Evolutionary conservation across 768 basidiomycete species (phyloP).

Genomic region (Filobasidium floriforme): DNA sequence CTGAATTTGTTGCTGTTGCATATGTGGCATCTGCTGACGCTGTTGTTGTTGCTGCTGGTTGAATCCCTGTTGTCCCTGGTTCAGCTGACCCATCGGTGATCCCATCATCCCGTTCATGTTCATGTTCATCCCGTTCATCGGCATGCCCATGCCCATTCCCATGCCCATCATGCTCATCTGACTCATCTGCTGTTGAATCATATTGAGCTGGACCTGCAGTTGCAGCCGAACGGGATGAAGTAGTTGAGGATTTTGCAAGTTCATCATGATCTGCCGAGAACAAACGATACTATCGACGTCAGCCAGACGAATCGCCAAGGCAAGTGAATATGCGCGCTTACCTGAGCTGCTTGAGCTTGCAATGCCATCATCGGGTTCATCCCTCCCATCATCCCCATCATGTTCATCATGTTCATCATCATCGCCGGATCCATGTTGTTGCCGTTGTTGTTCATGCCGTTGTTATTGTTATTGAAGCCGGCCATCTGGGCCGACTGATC

Average conservation of each 20-base stretch:
- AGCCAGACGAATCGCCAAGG: neutral
- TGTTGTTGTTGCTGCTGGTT: slow-evolving; percentile 19
- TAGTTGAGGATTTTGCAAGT: slow-evolving; percentile 70
- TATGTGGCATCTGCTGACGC: neutral
- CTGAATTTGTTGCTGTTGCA: slow-evolving; percentile 19
- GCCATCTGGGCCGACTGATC: slow-evolving; percentile 1
- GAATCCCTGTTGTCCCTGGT: slow-evolving; percentile 18
- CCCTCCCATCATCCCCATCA: slow-evolving; percentile 18
- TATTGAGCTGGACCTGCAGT: slow-evolving; percentile 74
- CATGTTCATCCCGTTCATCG: slow-evolving; percentile 24
- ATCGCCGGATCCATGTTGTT: slow-evolving; percentile 14
- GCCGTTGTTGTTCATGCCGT: slow-evolving; percentile 34
- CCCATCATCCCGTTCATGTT: slow-evolving; percentile 26
- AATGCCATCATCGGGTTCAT: slow-evolving; percentile 35
- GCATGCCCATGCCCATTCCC: slow-evolving; percentile 52
- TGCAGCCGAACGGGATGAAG: slow-evolving; percentile 66
- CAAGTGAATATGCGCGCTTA: slow-evolving; percentile 13
- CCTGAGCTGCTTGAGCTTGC: slow-evolving; percentile 34
- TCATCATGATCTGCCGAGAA: slow-evolving; percentile 63
- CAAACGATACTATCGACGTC: too few relatives aligned
- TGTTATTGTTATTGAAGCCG: slow-evolving; percentile 44
- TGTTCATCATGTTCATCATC: slow-evolving; percentile 14
- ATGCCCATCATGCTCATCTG: slow-evolving; percentile 68
- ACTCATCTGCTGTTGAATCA: slow-evolving; percentile 67
- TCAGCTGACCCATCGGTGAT: slow-evolving; percentile 27